Base-by-base conservation (phyloP, 805 yeast species). In the Candida argentea region DNA sequence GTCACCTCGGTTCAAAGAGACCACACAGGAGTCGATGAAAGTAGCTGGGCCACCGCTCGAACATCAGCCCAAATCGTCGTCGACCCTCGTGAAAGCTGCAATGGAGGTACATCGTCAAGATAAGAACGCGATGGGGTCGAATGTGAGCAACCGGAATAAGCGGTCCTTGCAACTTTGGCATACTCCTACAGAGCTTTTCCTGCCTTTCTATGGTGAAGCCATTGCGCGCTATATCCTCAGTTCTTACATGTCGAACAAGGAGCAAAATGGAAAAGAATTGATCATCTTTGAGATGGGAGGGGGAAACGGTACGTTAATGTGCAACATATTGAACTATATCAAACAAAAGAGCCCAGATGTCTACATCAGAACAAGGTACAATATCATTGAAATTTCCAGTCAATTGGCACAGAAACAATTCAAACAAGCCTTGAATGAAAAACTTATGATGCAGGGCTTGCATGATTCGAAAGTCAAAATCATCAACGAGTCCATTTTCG, bases 241-340 rank as follows among this genome's bases (percentile, higher is more conserved):
- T 6, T 77, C 81, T 46, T 81, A 78, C 47, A 74, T 76, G 49
- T 55, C 75, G 39, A 76, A 76, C 37, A 58, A 57, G 3, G 56
- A 68, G 23, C 79, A 73, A 40, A 89, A 87, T 1, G 76, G 76
- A 43, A 62, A 67, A 23, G 86, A 82, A 44, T 57, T 89, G 26
- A 65, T 73, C 5, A 80, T 84, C 15, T 85, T 83, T 52, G 95
- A 85, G 52, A 72, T 82, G 65, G 95, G 94, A 34, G 94, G 86
- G 13, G 94, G 94, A 39, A 84, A 84, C 43, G 94, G 94, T 23
- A 83, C 93, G 0, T 52, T 84, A 34, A 84, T 85, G 94, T 49
- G 65, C 30, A 78, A 83, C 43, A 69, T 84, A 7, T 51, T 84
- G 36, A 75, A 76, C 43, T 83, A 65, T 46, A 65, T 84, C 34